phyloP scores from a whole-genome alignment of 1,139 yeast species.

The Waltiozyma sp. region DNA sequence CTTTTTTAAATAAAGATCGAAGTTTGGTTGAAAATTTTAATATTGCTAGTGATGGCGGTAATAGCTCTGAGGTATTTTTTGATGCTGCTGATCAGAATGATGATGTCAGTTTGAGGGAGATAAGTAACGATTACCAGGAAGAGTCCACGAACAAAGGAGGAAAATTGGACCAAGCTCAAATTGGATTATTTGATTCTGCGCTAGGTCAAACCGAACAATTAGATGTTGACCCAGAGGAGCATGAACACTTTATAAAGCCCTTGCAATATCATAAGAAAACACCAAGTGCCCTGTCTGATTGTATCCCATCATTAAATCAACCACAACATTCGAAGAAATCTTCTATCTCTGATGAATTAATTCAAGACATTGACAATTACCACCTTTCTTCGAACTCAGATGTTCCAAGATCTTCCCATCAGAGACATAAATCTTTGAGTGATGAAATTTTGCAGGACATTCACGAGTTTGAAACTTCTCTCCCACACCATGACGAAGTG shows the following conservation, averaged over 20 bases:
- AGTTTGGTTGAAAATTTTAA: neutral
- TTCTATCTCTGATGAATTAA: neutral
- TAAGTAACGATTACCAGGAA: neutral
- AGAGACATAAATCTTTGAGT: neutral
- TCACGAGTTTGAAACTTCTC: neutral
- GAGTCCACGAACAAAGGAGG: neutral
- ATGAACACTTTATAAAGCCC: neutral
- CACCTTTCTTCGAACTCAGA: neutral
- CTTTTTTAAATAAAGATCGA: no score
- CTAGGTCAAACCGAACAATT: neutral
- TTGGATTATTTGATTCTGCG: neutral
- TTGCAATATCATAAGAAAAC: neutral
- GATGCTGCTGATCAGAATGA: neutral
- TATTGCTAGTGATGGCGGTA: no score
- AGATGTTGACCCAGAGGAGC: neutral
- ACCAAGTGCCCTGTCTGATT: neutral
- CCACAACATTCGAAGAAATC: neutral
- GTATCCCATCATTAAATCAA: no score
- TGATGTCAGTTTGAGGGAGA: neutral
- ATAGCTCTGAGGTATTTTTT: neutral
- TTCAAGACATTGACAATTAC: neutral
- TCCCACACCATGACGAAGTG: no score
- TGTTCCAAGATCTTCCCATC: neutral
- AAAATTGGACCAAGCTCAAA: neutral
- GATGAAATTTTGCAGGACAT: neutral